Percentiles rank a stretch among this genome's conserved stretches.
These are phyloP conservation scores for Alternaria sp. DNA, from an alignment of 2,329 filamentous ascomycete species.

Conservation along the genomic window DNA sequence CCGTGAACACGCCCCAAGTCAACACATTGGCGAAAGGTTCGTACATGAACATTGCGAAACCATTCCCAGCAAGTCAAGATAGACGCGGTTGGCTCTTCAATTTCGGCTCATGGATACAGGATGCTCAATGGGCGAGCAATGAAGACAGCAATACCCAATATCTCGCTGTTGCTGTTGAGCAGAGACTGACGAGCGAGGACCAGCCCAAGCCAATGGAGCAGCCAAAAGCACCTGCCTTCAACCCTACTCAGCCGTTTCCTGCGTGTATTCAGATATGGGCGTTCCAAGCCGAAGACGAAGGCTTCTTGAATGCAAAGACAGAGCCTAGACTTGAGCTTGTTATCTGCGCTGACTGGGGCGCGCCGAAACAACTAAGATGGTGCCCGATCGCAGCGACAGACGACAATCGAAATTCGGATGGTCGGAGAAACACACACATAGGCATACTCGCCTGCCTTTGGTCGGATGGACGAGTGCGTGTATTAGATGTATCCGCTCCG, in stretches of 20 bases:
- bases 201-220: slow-evolving; percentile 43
- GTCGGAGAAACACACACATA: slow-evolving; percentile 47
- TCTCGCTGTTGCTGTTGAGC: slow-evolving; percentile 59
- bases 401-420: slow-evolving; percentile 31
- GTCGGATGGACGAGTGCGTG: slow-evolving; percentile 64
- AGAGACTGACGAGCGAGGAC: slow-evolving; percentile 23
- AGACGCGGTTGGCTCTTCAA: slow-evolving; percentile 64
- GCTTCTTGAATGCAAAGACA: slow-evolving; percentile 53
- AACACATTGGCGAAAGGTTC: slow-evolving; percentile 54
- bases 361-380: slow-evolving; percentile 64
- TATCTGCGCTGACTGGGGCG: slow-evolving; percentile 66
- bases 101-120: slow-evolving; percentile 62
- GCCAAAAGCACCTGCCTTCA: slow-evolving; percentile 58
- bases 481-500: slow-evolving; percentile 59
- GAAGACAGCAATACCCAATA: slow-evolving; percentile 61
- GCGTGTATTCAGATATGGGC: slow-evolving; percentile 67
- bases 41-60: slow-evolving; percentile 56
- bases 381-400: slow-evolving; percentile 57
- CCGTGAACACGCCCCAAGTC: slow-evolving; percentile 54
- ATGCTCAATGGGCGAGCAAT: slow-evolving; percentile 56
- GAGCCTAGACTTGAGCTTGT: slow-evolving; percentile 59
- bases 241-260: slow-evolving; percentile 57
- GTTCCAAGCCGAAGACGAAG: slow-evolving; percentile 54
- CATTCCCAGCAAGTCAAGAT: slow-evolving; percentile 35
- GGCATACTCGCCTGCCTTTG: slow-evolving; percentile 66